Base-by-base conservation (phyloP, 768 basidiomycete species). In the Leccinum aurantiacum region DNA sequence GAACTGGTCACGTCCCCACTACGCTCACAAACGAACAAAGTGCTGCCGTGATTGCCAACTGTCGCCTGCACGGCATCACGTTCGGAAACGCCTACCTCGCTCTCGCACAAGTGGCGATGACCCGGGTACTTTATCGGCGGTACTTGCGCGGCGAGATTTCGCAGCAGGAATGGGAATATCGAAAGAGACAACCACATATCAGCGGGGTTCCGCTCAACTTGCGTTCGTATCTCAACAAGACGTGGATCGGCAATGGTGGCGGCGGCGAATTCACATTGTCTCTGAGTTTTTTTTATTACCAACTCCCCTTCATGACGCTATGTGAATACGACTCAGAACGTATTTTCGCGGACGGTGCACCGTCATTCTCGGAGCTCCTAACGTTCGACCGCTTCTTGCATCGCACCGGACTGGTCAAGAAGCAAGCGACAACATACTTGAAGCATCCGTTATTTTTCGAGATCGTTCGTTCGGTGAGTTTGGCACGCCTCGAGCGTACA, bases 61-160 rank as follows among this genome's bases (percentile, higher is more conserved):
- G 84, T 63, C 79, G 78, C 44, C 64, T 67, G 41, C 67, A 80
- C 25, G 63, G 67, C 1, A 41, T 85, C 19, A 84, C 84, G 0
- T 81, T 86, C 44, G 84, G 85, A 3, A 78, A 79, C 47, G 82
- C 76, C 6, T 78, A 77, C 38, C 77, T 82, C 3, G 74, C 81
- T 4, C 74, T 86, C 25, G 79, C 74, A 1, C 86, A 87, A 65
- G 73, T 85, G 10, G 84, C 81, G 0, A 70, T 82, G 55, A 76
- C 84, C 9, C 82, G 84, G 1, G 64, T 85, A 10, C 75, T 86
- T 14, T 79, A 80, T 51, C 74, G 78, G 24, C 77, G 73, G 41
- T 82, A 79, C 60, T 62, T 80, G 15, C 75, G 74, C 3, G 84
- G 84, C 1, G 74, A 82, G n/a, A 81, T 88, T 31, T 69, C 71